A percentile compares a stretch with the other conserved stretches of the same genome.
These are phyloP conservation scores for Fraxinus latifolia DNA, from an alignment of 305 asterid species.

Conservation along the genomic window DNA sequence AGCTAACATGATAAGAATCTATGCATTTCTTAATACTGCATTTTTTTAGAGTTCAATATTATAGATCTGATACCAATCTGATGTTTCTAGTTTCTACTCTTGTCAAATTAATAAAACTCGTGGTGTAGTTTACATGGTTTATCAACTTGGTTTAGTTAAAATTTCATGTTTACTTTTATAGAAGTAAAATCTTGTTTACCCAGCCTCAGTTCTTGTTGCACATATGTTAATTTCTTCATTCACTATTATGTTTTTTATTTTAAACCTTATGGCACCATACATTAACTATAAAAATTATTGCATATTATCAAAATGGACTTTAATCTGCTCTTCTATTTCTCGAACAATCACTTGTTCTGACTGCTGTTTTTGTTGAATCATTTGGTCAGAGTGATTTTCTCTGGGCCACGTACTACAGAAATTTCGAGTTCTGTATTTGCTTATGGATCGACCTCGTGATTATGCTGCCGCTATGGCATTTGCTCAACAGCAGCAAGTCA, in stretches of 20 bases:
- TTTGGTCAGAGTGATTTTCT: neutral
- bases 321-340: neutral
- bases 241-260: neutral
- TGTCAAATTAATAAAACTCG: neutral
- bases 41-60: neutral
- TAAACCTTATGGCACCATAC: neutral
- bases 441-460: constrained; percentile 89
- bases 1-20: neutral
- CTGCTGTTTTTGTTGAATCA: neutral
- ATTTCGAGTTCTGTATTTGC: neutral
- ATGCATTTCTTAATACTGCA: neutral
- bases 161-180: neutral
- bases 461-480: constrained; percentile 69
- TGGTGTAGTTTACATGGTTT: neutral
- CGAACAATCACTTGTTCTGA: neutral
- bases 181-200: neutral
- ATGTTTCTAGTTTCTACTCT: neutral
- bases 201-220: neutral
- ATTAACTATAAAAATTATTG: neutral
- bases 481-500: constrained; percentile 75
- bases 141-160: neutral
- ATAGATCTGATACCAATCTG: neutral
- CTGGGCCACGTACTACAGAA: neutral
- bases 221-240: neutral
- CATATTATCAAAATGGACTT: neutral